Conservation (phyloP, 441 rosid genomes). For the Adansonia rubrostipa region DNA sequence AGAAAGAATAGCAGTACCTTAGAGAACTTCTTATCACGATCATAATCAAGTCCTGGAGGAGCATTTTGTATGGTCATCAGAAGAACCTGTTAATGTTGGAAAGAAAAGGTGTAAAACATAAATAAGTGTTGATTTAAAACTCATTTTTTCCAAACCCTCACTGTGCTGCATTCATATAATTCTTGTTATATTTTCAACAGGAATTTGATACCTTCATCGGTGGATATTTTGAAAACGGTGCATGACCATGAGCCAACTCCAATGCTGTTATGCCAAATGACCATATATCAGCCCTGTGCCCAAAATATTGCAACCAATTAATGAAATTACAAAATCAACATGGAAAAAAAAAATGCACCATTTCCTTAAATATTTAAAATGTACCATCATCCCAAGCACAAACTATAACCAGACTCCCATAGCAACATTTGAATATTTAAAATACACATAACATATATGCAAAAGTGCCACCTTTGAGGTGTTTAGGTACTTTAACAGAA, state of each 20-base stretch:
- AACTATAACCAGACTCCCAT: background rate
- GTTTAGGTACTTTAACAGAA: background rate
- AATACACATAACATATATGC: background rate
- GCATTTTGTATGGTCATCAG: conserved; percentile 99
- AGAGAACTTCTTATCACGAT: conserved; percentile 95
- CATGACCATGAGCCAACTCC: conserved; percentile 99
- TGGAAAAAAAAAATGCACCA: background rate
- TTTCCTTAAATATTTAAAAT: background rate
- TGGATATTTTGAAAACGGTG: conserved; percentile 96
- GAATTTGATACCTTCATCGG: conserved; percentile 87
- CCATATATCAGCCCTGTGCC: conserved; percentile 97
- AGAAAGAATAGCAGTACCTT: conserved; percentile 92
- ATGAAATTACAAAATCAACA: conserved; percentile 24
- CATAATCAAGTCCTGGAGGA: conserved; percentile 98
- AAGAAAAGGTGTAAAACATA: conserved; percentile 2
- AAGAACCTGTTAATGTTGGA: conserved; percentile 61
- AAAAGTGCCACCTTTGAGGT: background rate
- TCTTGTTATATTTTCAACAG: conserved; percentile 26
- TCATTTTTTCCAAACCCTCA: background rate
- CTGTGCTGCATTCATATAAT: background rate
- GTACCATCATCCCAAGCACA: background rate
- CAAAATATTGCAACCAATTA: conserved; percentile 30
- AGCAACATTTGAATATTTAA: background rate
- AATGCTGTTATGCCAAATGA: conserved; percentile 98
- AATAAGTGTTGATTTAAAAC: background rate